Evolutionary conservation across 331 rosid genomes (phyloP).

Genomic region (Malus hybrid): DNA sequence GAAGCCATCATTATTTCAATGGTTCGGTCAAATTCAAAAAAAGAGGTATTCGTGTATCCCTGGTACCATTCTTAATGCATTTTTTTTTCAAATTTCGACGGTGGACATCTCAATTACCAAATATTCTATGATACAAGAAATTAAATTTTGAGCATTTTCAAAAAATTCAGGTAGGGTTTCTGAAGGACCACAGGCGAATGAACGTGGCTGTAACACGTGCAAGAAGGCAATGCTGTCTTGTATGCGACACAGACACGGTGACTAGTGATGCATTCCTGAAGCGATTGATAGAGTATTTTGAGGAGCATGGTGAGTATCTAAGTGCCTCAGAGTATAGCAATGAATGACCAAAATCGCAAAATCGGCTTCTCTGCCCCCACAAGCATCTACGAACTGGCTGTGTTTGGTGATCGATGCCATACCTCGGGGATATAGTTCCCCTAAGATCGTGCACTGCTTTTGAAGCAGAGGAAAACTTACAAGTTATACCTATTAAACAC

Average conservation of each 20-base stretch:
- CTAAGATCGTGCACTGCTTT: neutral
- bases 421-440: too few relatives aligned
- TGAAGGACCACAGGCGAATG: conserved; percentile 93
- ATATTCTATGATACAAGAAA: neutral
- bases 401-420: conserved; percentile 7
- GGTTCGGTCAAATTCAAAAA: conserved; percentile 90
- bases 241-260: conserved; percentile 86
- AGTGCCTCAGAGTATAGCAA: conserved; percentile 85
- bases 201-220: conserved; percentile 97
- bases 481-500: neutral
- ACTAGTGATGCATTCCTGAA: conserved; percentile 65
- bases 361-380: neutral
- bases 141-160: neutral
- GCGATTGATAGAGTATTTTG: conserved; percentile 82
- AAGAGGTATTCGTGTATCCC: conserved; percentile 53
- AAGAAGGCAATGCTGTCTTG: conserved; percentile 87
- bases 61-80: conserved; percentile 1
- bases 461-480: neutral
- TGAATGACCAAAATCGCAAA: conserved; percentile 29
- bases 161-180: conserved; percentile 80
- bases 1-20: conserved; percentile 91
- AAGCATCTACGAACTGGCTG: conserved; percentile 13
- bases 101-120: conserved; percentile 1
- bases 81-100: neutral
- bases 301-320: conserved; percentile 80